These are phyloP conservation scores for Homolaphlyctis polyrhiza DNA, from an alignment of 371 early-diverging fungal species.

Conservation along the genomic window DNA sequence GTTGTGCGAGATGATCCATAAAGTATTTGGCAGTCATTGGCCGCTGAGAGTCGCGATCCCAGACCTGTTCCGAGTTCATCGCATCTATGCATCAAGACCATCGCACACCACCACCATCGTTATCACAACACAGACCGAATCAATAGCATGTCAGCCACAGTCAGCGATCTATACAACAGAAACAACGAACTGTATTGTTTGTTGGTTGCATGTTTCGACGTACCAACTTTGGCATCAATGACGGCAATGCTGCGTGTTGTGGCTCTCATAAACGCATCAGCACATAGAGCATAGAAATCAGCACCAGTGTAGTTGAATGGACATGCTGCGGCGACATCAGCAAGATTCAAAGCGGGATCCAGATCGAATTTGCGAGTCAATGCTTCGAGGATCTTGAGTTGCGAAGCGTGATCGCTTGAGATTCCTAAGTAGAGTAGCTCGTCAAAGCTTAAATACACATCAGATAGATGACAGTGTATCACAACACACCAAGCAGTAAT, in stretches of 20 bases:
- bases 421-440: slow-evolving; percentile 94
- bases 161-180: slow-evolving; percentile 3
- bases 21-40: slow-evolving; percentile 80
- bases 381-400: slow-evolving; percentile 83
- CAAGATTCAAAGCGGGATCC: slow-evolving; percentile 68
- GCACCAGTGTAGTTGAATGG: slow-evolving; percentile 95
- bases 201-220: too few species aligned
- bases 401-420: slow-evolving; percentile 76
- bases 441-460: slow-evolving; percentile 67
- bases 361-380: slow-evolving; percentile 90
- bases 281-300: slow-evolving; percentile 95
- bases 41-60: too few species aligned
- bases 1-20: slow-evolving; percentile 67
- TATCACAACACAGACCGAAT: background rate
- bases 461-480: too few species aligned
- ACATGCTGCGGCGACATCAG: slow-evolving; percentile 70
- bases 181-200: too few species aligned
- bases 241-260: slow-evolving; percentile 80
- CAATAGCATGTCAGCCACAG: background rate
- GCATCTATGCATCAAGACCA: too few species aligned
- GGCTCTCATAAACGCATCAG: slow-evolving; percentile 94
- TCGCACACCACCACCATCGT: too few species aligned
- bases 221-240: slow-evolving; percentile 66
- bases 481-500: too few species aligned
- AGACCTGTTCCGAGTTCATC: too few species aligned